A percentile compares a stretch with the other conserved stretches of the same genome.
Conservation (phyloP, 163 green algal genomes). For the Volvox carteri region DNA sequence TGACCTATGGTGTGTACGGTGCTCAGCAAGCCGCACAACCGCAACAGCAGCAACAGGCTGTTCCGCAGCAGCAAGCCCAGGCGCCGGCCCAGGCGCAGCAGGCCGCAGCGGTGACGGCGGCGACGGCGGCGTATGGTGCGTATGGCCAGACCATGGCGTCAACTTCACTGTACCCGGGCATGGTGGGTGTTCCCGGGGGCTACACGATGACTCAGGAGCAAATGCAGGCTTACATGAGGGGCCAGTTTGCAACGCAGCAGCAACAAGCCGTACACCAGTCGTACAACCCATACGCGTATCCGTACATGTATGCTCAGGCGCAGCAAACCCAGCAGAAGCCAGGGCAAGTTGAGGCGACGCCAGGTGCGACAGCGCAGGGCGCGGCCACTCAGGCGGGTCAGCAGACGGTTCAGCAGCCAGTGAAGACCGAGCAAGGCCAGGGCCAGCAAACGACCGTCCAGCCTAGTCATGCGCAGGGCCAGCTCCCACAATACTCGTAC, state of each 20-base stretch:
- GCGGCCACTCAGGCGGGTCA: background rate
- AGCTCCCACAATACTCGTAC: conserved; percentile 36
- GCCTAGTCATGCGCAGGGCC: background rate
- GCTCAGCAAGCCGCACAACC: background rate
- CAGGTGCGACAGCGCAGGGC: background rate
- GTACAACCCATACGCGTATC: conserved; percentile 47
- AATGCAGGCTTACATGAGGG: conserved; percentile 46
- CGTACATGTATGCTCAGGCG: conserved; percentile 45
- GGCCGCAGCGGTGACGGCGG: background rate
- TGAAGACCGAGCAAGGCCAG: conserved; percentile 17
- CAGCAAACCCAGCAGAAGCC: conserved; percentile 46
- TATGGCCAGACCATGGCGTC: conserved; percentile 28
- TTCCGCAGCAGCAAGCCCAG: conserved; percentile 19
- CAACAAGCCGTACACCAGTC: conserved; percentile 37
- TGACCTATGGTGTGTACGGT: conserved; percentile 37
- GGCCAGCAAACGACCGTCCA: background rate
- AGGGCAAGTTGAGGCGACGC: background rate
- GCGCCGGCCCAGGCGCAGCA: background rate
- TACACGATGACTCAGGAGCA: conserved; percentile 50
- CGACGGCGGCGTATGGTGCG: conserved; percentile 13
- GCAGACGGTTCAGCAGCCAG: conserved; percentile 27
- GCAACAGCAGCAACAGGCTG: background rate
- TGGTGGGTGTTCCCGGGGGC: conserved; percentile 22
- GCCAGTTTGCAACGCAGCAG: conserved; percentile 22
- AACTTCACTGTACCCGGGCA: conserved; percentile 29